Evolutionary conservation across 495 filamentous ascomycete species (phyloP), one percentile per base, ranked within the genome.

Genomic region (Xylaria castorea): DNA sequence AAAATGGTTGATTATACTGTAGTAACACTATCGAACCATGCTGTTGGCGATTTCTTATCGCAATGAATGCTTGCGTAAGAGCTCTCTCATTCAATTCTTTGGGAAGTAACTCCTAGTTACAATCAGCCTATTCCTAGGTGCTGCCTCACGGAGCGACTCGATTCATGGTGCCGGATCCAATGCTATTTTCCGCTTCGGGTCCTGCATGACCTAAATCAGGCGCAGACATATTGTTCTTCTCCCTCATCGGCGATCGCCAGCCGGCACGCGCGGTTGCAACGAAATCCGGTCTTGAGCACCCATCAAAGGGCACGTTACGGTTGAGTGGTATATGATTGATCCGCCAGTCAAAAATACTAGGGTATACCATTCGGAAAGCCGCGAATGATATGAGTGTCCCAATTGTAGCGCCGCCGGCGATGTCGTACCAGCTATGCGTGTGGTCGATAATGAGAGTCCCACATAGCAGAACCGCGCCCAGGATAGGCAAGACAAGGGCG

Each of bases 391-490:
- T 75, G 32, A 83, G 46, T 1, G 77, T 78, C 9, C 86, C 86
- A 57, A 87, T 86, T 1, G 76, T 73, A 20, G 79, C 80, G 20
- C 86, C 86, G n/a, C 80, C 80, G 25, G 87, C 66, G 32, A 83
- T 76, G 48, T 87, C 86, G 55, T 81, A 87, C 83, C 83, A 88
- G 69, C 86, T 81, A 72, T 88, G 86, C 42, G 76, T 74, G 16
- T 70, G 32, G 58, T 89, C 87, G 63, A 89, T 84, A 1, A 84
- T 86, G 16, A 88, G 76, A 0, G 83, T 77, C 12, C 86, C 85
- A 22, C 83, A 82, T 57, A 89, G 81, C 25, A 89, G 74, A 1
- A 80, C 80, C 3, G 85, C 85, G 7, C 83, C 86, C 11, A 88
- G 75, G 38, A 89, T 80, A 0, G 87, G 87, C 30, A 82, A 75